Evolutionary conservation across 1,139 yeast genomes (phyloP), one percentile per base, ranked within the genome.

Genomic region (Yamadazyma triangularis): DNA sequence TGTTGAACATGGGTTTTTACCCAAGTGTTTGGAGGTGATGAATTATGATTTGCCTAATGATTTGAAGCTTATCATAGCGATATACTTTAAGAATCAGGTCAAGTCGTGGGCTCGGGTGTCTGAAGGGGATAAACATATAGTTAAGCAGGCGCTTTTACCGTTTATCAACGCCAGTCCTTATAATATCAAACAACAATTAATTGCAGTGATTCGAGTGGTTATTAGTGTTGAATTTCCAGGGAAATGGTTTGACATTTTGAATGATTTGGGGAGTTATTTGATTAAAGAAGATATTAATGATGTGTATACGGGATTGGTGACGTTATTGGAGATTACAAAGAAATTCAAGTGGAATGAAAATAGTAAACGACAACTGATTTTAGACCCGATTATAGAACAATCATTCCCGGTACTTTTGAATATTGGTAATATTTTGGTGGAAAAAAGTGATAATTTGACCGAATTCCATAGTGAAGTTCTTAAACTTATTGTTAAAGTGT

Each of bases 1-100:
- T 29, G 48, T 49, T 23, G 53, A 69, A 2, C 75, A 86, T 1
- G 96, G 95, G 2, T 91, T 91, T 49, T 63, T 88, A 28, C 83
- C 82, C 8, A 91, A 89, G 2, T 85, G 96, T 53, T 61, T 91
- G 28, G 91, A 86, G 48, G 79, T 91, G 34, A 71, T 41, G 9
- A 18, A 18, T 18, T 18, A 18, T 13, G 35, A 36, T 11, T n/a
- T 12, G 1, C n/a, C 14, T 13, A 10, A 19, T 25, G 7, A 10
- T 13, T 13, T 15, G 21, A 26, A 15, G 45, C 5, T 37, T 26
- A 30, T 85, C 27, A 77, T 80, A 12, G 94, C 95, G 0, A 81
- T 91, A 18, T 89, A 79, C 54, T 77, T 91, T 59, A 91, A 91
- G 53, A 91, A 91, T 53, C 67, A 79, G 37, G 68, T 88, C 16